phyloP scores from a whole-genome alignment of 208 protist genomes.

The Leishmania tarentolae region DNA sequence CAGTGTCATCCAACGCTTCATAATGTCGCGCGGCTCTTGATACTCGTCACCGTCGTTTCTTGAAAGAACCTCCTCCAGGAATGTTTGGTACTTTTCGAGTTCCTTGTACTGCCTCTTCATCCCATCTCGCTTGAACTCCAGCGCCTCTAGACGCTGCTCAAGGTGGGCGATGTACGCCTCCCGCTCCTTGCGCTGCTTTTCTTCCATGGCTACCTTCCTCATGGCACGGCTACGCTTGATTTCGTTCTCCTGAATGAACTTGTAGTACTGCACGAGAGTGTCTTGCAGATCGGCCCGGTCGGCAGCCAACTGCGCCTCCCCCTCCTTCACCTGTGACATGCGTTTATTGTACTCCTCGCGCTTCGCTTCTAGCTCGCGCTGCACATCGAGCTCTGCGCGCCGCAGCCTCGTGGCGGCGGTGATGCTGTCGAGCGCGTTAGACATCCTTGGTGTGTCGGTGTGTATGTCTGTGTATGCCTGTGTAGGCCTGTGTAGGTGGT shows the following conservation, averaged over 20 bases:
- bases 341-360: slow-evolving; percentile 80
- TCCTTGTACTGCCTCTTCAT: slow-evolving; percentile 61
- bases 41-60: slow-evolving; percentile 93
- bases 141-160: slow-evolving; percentile 40
- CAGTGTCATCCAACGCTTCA: slow-evolving; percentile 90
- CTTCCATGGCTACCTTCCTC: slow-evolving; percentile 87
- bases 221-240: slow-evolving; percentile 88
- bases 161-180: slow-evolving; percentile 85
- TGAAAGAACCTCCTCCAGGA: slow-evolving; percentile 89
- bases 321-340: slow-evolving; percentile 84
- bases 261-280: slow-evolving; percentile 93
- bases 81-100: slow-evolving; percentile 86
- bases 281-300: slow-evolving; percentile 88
- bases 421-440: slow-evolving; percentile 87
- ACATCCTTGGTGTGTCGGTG: slow-evolving; percentile 41
- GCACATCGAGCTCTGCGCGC: slow-evolving; percentile 79
- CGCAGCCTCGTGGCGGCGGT: slow-evolving; percentile 90
- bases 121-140: slow-evolving; percentile 66
- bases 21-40: slow-evolving; percentile 90
- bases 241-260: slow-evolving; percentile 94
- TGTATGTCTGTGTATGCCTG: not conserved
- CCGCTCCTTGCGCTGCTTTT: slow-evolving; percentile 83
- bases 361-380: slow-evolving; percentile 89
- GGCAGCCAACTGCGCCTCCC: slow-evolving; percentile 75
- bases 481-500: not conserved